These are phyloP conservation scores for Lachnum nothofagi DNA, from an alignment of 2,329 filamentous ascomycete genomes.

Conservation along the genomic window DNA sequence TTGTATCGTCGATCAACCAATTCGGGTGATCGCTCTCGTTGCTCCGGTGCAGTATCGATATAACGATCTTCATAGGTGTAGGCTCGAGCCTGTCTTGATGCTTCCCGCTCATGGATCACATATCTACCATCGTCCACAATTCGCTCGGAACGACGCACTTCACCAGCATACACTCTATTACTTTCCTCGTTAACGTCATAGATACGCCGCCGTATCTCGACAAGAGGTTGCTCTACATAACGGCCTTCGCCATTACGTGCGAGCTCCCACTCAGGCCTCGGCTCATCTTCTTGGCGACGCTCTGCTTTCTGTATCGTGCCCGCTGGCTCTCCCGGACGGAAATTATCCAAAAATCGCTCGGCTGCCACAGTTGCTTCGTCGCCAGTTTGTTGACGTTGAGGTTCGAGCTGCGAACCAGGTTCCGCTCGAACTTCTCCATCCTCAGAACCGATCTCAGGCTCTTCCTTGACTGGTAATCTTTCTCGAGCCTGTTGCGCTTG, in stretches of 20 bases:
- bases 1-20: constrained; percentile 32
- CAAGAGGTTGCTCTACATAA: constrained; percentile 9
- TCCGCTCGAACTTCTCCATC: constrained; percentile 34
- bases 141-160: constrained; percentile 11
- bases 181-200: constrained; percentile 19
- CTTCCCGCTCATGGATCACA: constrained; percentile 19
- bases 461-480: constrained; percentile 16
- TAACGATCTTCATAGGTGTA: constrained; percentile 28
- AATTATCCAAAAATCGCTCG: constrained; percentile 36
- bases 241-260: constrained; percentile 13
- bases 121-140: constrained; percentile 17
- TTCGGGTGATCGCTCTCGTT: constrained; percentile 30
- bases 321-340: constrained; percentile 26
- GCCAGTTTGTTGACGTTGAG: constrained; percentile 6
- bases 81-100: constrained; percentile 17
- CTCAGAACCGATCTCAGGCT: constrained; percentile 33
- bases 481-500: constrained; percentile 26
- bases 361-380: constrained; percentile 34
- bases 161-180: constrained; percentile 3
- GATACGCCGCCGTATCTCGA: constrained; percentile 13
- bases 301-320: constrained; percentile 8
- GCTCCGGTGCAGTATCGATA: constrained; percentile 14
- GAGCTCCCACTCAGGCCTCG: constrained; percentile 17
- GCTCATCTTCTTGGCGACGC: constrained; percentile 11
- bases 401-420: constrained; percentile 9